Evolutionary conservation across 164 flowering plant genomes (phyloP).

Genomic region (Amborella trichopoda): DNA sequence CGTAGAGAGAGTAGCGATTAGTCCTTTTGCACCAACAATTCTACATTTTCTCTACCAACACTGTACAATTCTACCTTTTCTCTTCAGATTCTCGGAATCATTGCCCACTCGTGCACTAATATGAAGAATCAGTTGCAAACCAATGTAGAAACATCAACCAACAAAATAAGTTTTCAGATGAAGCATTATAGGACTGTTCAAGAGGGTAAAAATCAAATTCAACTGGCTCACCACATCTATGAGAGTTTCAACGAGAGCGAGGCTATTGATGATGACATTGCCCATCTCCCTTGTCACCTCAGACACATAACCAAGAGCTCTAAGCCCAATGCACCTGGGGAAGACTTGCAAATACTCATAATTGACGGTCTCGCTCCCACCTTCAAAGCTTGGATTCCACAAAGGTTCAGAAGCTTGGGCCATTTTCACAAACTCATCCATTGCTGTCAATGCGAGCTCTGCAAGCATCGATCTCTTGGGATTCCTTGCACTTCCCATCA

Average conservation of each 20-base stretch:
- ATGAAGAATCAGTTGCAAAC: too few species aligned
- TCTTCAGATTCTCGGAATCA: too few species aligned
- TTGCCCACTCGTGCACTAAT: too few species aligned
- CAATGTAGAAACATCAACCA: too few species aligned
- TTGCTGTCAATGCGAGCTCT: slow-evolving; percentile 82
- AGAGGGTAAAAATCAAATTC: too few species aligned
- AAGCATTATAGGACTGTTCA: too few species aligned
- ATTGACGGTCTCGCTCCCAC: slow-evolving; percentile 54
- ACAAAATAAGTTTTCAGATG: too few species aligned
- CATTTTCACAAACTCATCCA: slow-evolving; percentile 88
- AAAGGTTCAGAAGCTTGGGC: slow-evolving; percentile 73
- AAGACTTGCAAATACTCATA: slow-evolving; percentile 52
- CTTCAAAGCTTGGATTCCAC: slow-evolving; percentile 58
- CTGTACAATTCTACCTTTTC: too few species aligned
- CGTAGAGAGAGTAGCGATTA: too few species aligned
- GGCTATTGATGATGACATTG: slow-evolving; percentile 75
- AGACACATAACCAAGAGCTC: slow-evolving; percentile 61
- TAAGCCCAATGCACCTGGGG: slow-evolving; percentile 63
- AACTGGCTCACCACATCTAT: slow-evolving; percentile 72
- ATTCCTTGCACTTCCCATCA: slow-evolving; percentile 17
- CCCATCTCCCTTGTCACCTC: slow-evolving; percentile 82
- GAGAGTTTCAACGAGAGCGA: slow-evolving; percentile 84
- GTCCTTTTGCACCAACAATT: too few species aligned
- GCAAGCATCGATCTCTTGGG: slow-evolving; percentile 67
- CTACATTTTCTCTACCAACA: too few species aligned